Conservation (phyloP, 768 basidiomycete species). For the Lactarius sanguifluus region DNA sequence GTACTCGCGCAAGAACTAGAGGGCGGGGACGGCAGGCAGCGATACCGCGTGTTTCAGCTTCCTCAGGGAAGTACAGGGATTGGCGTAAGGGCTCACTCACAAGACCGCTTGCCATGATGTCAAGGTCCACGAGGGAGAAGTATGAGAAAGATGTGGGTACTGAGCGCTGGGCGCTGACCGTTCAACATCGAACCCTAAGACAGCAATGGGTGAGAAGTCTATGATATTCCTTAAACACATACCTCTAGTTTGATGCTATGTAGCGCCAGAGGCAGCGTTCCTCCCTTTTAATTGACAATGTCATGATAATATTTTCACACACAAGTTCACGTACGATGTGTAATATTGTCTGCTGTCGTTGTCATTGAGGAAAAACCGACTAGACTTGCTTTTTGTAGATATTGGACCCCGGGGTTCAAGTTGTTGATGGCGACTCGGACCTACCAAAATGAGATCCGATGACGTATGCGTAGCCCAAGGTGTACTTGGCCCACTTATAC, state of each 20-base stretch:
- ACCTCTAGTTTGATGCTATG: background rate
- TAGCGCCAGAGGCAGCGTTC: background rate
- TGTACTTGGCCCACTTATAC: background rate
- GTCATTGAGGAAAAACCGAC: background rate
- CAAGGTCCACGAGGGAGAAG: background rate
- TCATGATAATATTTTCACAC: background rate
- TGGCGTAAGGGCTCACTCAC: constrained; percentile 74
- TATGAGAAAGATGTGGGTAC: background rate
- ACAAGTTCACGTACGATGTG: constrained; percentile 2
- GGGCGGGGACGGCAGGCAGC: too few relatives aligned
- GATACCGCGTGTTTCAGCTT: background rate
- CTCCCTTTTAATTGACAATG: background rate
- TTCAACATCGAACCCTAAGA: background rate
- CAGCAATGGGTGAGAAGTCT: background rate
- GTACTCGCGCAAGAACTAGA: constrained; percentile 91
- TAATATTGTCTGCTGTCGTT: background rate
- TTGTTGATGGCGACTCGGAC: background rate
- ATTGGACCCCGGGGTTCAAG: background rate
- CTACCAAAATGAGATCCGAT: background rate
- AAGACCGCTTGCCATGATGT: constrained; percentile 12
- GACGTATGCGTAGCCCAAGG: background rate
- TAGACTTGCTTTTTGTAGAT: background rate
- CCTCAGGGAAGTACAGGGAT: constrained; percentile 34
- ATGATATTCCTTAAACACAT: background rate
- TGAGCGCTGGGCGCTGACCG: background rate